Evolutionary conservation across 2,329 filamentous ascomycete species (phyloP).

Genomic region (Ploettnerulaceae sp.): DNA sequence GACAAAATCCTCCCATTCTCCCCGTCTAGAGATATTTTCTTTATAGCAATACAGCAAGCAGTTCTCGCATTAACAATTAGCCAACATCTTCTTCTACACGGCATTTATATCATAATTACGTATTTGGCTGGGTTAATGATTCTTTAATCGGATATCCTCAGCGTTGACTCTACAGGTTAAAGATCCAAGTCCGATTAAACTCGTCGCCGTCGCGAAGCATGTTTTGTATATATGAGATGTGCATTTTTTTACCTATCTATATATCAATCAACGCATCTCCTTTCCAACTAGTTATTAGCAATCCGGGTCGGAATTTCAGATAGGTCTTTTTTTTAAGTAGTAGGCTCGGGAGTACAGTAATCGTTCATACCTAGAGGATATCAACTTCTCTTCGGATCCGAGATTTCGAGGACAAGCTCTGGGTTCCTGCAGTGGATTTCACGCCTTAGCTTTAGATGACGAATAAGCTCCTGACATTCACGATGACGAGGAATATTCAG

Average conservation of each 20-base stretch:
- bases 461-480: too few relatives aligned
- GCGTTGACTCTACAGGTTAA: constrained; percentile 44
- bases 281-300: constrained; percentile 40
- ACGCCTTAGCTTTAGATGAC: constrained; percentile 35
- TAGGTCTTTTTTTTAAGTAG: constrained; percentile 37
- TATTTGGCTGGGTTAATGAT: constrained; percentile 45
- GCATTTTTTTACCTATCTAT: constrained; percentile 42
- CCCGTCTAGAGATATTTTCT: too few relatives aligned
- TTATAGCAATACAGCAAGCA: too few relatives aligned
- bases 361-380: constrained; percentile 49
- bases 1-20: too few relatives aligned
- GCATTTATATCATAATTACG: constrained; percentile 43
- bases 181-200: constrained; percentile 45
- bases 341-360: constrained; percentile 49
- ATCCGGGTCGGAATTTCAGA: constrained; percentile 34
- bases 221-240: constrained; percentile 42
- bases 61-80: too few relatives aligned
- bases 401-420: constrained; percentile 47
- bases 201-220: constrained; percentile 40
- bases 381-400: constrained; percentile 48
- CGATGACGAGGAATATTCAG: constrained; percentile 8
- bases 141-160: constrained; percentile 43
- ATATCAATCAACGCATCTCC: constrained; percentile 44
- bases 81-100: too few relatives aligned
- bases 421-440: constrained; percentile 46